Conservation (phyloP, 2,329 filamentous ascomycete species). For the Neurospora crassa region DNA sequence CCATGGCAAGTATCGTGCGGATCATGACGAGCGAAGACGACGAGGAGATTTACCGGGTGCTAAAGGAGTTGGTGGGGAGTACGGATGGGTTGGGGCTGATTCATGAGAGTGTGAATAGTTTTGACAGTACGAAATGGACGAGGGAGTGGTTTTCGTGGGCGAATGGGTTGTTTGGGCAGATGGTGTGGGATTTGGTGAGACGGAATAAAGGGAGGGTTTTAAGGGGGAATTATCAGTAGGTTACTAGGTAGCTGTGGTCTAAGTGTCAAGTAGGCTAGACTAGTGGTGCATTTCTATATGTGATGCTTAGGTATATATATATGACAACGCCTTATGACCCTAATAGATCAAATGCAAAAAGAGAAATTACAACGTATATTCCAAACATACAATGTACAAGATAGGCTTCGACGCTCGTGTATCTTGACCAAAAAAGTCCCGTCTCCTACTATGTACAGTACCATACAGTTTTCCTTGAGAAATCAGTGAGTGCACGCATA, state of each 20-base stretch:
- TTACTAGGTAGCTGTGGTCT: too few relatives aligned
- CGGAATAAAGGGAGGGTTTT: constrained; percentile 42
- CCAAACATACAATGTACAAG: too few relatives aligned
- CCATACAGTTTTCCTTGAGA: neutral
- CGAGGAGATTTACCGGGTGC: constrained; percentile 58
- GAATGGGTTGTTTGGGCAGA: constrained; percentile 82
- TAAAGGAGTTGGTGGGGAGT: constrained; percentile 55
- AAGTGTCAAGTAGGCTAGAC: too few relatives aligned
- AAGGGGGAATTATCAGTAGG: constrained; percentile 26
- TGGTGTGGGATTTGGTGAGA: constrained; percentile 63
- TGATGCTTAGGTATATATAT: too few relatives aligned
- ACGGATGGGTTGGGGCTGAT: constrained; percentile 67
- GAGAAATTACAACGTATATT: neutral
- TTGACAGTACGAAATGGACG: constrained; percentile 37
- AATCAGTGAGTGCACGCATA: too few relatives aligned
- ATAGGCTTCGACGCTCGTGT: neutral
- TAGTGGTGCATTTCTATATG: too few relatives aligned
- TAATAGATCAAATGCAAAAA: neutral
- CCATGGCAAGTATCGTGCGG: constrained; percentile 74
- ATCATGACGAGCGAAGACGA: constrained; percentile 71
- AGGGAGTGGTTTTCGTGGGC: constrained; percentile 67
- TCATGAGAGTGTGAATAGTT: constrained; percentile 70
- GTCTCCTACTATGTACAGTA: neutral
- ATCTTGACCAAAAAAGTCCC: neutral
- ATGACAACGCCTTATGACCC: too few relatives aligned